Evolutionary conservation across 495 filamentous ascomycete species (phyloP), one percentile per base, ranked within the genome.

Genomic region (Podospora australis): DNA sequence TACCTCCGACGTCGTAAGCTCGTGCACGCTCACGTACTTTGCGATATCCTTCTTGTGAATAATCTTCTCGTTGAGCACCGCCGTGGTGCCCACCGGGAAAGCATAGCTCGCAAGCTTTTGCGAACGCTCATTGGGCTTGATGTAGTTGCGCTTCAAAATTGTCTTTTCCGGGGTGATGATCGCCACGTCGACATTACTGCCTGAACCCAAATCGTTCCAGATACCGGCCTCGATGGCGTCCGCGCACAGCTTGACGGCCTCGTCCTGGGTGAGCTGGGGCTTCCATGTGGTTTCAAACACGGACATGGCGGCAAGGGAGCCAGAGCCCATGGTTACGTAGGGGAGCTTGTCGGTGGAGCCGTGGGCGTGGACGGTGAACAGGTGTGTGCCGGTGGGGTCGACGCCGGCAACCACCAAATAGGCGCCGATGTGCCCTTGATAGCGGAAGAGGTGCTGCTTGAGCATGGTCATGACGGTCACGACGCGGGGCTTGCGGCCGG

Each of bases 381-480:
- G 79, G 48, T 92, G 87, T n/a, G 83, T 79, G 50, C 94, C 94
- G 6, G 94, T 99, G 8, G 94, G 91, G 69, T 99, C 94, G 48
- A 95, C 90, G 49, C 94, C 94, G 2, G 94, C 94, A 40, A 99
- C 90, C 14, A 99, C 94, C 34, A 99, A 82, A 70, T 99, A 99
- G 34, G 94, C 94, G 50, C 94, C 94, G 54, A 99, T 95, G 74
- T 99, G 81, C 46, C 94, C 94, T 65, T 99, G 90, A 74, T 99
- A 86, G 52, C 86, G 83, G 85, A 97, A 99, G 50, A 99, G 85
- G 70, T 97, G 91, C 69, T 99, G 94, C 77, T 99, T 99, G 41
- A 99, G 85, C 75, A 99, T 86, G 10, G 94, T 99, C 94, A 99
- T 99, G 77, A 89, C 95, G 36, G 94, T 99, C 48, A 96, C 90